Percentiles rank a stretch among this genome's conserved stretches.
Conservation (phyloP, 2,329 filamentous ascomycete species). For the Epichloe glyceriae region DNA sequence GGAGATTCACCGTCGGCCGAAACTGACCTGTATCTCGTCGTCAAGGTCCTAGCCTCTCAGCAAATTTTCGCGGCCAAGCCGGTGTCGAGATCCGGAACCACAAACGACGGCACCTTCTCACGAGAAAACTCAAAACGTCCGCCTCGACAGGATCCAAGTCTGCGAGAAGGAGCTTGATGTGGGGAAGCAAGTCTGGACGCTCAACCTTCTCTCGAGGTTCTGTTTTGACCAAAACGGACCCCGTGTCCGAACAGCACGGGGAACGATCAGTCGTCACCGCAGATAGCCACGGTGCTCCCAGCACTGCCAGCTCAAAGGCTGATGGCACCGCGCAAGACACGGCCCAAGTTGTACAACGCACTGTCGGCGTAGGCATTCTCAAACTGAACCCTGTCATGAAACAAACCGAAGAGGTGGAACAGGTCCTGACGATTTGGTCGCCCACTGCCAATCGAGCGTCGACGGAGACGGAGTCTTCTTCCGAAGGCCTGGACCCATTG, state of each 20-base stretch:
- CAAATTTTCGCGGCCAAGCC: constrained; percentile 34
- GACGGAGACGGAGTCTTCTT: constrained; percentile 44
- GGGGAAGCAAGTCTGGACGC: constrained; percentile 46
- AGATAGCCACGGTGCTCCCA: constrained; percentile 34
- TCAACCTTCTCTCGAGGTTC: constrained; percentile 40
- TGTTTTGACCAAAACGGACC: constrained; percentile 36
- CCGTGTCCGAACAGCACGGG: constrained; percentile 40
- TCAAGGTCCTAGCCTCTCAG: constrained; percentile 57
- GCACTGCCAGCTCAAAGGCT: constrained; percentile 40
- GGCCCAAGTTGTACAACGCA: constrained; percentile 32
- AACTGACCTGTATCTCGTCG: constrained; percentile 68
- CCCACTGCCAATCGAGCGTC: constrained; percentile 37
- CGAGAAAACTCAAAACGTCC: constrained; percentile 33
- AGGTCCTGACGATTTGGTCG: constrained; percentile 66
- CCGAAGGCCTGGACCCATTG: constrained; percentile 59
- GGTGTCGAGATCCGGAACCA: constrained; percentile 37
- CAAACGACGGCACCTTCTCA: constrained; percentile 26
- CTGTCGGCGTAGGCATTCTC: constrained; percentile 64
- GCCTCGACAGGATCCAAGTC: constrained; percentile 38
- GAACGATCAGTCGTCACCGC: constrained; percentile 26
- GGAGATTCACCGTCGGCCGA: constrained; percentile 49
- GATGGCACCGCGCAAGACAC: constrained; percentile 11
- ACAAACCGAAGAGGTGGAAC: constrained; percentile 58
- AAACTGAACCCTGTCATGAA: constrained; percentile 65
- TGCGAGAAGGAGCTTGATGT: constrained; percentile 55